Percentiles rank a stretch among this genome's conserved stretches.
Conservation (phyloP, 2,329 filamentous ascomycete species). For the Fusarium devonianum region DNA sequence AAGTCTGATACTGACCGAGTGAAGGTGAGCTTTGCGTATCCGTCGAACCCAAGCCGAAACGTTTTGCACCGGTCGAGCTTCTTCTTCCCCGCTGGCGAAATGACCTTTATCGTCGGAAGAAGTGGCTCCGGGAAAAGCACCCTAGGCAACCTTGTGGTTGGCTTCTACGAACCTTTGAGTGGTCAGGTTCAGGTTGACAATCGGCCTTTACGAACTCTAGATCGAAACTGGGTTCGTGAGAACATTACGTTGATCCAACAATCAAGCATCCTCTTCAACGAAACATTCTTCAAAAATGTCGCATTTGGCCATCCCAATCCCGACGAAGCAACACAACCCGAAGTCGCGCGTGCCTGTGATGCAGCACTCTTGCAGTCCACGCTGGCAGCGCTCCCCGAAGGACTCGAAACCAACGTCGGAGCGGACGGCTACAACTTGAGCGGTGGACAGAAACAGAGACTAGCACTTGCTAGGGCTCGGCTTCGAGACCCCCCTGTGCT, state of each 20-base stretch:
- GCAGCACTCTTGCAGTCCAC: conserved; percentile 74
- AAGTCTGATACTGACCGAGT: conserved; percentile 27
- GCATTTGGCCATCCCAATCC: conserved; percentile 69
- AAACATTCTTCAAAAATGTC: conserved; percentile 80
- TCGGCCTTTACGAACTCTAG: conserved; percentile 64
- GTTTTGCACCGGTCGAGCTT: conserved; percentile 71
- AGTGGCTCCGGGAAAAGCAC: conserved; percentile 96
- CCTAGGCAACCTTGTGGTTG: conserved; percentile 77
- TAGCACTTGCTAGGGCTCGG: conserved; percentile 80
- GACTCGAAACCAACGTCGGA: conserved; percentile 76
- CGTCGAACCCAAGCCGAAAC: conserved; percentile 66
- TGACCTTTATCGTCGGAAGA: conserved; percentile 82
- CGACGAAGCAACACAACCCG: conserved; percentile 55
- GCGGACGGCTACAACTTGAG: conserved; percentile 75
- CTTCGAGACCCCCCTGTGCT: conserved; percentile 81
- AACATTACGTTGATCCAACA: conserved; percentile 87
- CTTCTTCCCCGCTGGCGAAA: conserved; percentile 73
- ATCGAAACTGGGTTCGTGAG: conserved; percentile 74
- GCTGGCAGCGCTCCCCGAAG: conserved; percentile 70
- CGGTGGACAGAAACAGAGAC: conserved; percentile 83
- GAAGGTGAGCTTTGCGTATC: conserved; percentile 84
- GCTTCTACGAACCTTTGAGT: conserved; percentile 72
- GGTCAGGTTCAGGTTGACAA: conserved; percentile 77
- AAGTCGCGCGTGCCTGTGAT: conserved; percentile 68
- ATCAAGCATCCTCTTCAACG: conserved; percentile 80